Evolutionary conservation across 495 filamentous ascomycete species (phyloP).

Genomic region (Daldinia grandis): DNA sequence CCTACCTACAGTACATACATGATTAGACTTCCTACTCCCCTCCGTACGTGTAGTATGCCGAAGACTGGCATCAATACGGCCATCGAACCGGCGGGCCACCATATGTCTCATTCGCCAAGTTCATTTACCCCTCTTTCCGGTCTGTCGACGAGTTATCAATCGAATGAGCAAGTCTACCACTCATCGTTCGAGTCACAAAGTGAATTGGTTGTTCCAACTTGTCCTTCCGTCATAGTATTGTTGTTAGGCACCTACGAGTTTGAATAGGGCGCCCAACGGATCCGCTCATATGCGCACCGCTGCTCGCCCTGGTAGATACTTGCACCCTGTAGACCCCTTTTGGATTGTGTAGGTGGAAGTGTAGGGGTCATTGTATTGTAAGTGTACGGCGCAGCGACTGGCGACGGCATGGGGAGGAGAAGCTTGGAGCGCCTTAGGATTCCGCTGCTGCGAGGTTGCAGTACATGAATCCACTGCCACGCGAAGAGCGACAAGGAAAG

Average conservation of each 20-base stretch:
- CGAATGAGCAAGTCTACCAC: constrained; percentile 22
- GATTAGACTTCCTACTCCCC: constrained; percentile 23
- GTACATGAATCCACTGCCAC: constrained; percentile 44
- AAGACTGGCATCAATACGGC: constrained; percentile 17
- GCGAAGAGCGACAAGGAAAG: constrained; percentile 33
- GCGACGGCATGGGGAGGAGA: constrained; percentile 9
- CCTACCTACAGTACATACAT: constrained; percentile 7
- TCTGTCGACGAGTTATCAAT: constrained; percentile 29
- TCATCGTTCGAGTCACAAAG: constrained; percentile 29
- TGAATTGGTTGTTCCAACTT: constrained; percentile 32
- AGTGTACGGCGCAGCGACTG: constrained; percentile 20
- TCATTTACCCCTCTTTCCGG: constrained; percentile 25
- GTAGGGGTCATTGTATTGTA: constrained; percentile 11
- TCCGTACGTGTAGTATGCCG: constrained; percentile 27
- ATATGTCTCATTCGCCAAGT: constrained; percentile 29
- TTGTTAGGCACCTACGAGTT: constrained; percentile 40
- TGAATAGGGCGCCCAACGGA: constrained; percentile 34
- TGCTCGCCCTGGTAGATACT: constrained; percentile 21
- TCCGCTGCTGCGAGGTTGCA: constrained; percentile 32
- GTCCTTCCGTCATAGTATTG: constrained; percentile 31
- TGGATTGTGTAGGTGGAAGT: constrained; percentile 19
- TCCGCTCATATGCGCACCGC: constrained; percentile 30
- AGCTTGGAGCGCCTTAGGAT: constrained; percentile 29
- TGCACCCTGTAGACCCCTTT: constrained; percentile 15
- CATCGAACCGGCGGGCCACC: constrained; percentile 37